Percentiles rank a stretch among this genome's conserved stretches.
Conservation (phyloP, 2,329 filamentous ascomycete species). For the Penicillium rolfsii region DNA sequence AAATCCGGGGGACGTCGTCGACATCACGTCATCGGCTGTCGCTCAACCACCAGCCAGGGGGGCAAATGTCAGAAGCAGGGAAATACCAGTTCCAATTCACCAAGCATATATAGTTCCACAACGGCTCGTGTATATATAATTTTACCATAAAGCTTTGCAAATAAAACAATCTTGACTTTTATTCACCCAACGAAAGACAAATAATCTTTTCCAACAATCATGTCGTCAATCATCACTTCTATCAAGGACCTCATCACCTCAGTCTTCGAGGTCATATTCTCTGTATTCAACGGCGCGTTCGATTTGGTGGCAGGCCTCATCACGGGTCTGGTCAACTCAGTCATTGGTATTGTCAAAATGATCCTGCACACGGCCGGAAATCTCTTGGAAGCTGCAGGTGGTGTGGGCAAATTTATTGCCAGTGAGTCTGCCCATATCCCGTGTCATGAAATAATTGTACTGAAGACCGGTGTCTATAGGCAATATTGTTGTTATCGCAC, state of each 20-base stretch:
- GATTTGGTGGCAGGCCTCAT: constrained; percentile 10
- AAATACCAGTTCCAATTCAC: not conserved
- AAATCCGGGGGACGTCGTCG: not conserved
- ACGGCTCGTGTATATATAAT: not conserved
- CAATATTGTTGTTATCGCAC: constrained; percentile 21
- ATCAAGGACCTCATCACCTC: constrained; percentile 24
- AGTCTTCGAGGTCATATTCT: constrained; percentile 26
- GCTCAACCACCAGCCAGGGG: not conserved
- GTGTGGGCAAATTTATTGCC: constrained; percentile 23
- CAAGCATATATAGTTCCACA: not conserved
- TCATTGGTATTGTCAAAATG: constrained; percentile 10
- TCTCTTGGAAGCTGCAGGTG: constrained; percentile 18
- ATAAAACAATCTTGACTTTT: not conserved
- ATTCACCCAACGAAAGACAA: not conserved
- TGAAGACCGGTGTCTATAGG: constrained; percentile 12
- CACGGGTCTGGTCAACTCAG: constrained; percentile 7
- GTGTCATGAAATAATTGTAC: too few species aligned
- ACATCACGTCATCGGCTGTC: constrained; percentile 10
- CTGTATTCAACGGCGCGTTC: constrained; percentile 13
- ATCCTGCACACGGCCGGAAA: constrained; percentile 2
- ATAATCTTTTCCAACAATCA: constrained; percentile 9
- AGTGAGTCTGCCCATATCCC: constrained; percentile 11
- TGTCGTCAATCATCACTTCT: constrained; percentile 25
- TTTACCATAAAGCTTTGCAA: not conserved
- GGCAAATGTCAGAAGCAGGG: constrained; percentile 2